Percentiles rank a stretch among this genome's conserved stretches.
Evolutionary conservation across 768 basidiomycete species (phyloP).

Genomic region (Mycena olivaceomarginata): DNA sequence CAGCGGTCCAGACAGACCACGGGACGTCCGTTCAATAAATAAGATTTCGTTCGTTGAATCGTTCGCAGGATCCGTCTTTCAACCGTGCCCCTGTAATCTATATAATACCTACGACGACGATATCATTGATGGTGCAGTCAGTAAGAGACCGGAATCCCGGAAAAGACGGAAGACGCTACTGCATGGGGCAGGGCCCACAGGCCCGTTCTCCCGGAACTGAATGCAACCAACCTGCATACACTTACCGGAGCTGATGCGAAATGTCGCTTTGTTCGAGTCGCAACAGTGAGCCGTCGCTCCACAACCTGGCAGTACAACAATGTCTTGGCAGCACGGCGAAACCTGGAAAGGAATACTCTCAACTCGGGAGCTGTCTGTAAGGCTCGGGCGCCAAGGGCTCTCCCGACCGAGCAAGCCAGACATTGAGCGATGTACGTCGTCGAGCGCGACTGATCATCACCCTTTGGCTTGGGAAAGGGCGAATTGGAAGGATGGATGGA

Average conservation of each 20-base stretch:
- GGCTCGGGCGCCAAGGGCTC: neutral
- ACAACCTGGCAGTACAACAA: neutral
- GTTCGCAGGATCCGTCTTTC: conserved; percentile 13
- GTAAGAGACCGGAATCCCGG: neutral
- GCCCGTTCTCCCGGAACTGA: neutral
- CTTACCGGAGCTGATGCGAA: conserved; percentile 3
- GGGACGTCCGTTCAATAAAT: conserved; percentile 6
- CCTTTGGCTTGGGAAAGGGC: neutral
- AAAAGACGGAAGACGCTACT: conserved; percentile 6
- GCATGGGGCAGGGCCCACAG: conserved; percentile 9
- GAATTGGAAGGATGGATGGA: neutral
- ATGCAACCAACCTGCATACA: neutral
- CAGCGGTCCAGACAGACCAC: conserved; percentile 4
- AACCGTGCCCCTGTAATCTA: neutral
- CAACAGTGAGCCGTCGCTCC: neutral
- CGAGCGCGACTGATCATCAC: conserved; percentile 28
- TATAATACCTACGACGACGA: neutral
- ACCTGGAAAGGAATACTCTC: neutral
- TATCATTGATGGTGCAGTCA: conserved; percentile 1
- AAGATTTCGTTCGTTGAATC: neutral
- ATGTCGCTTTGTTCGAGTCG: neutral
- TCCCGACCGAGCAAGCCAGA: neutral
- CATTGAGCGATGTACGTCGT: neutral
- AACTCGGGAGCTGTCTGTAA: neutral
- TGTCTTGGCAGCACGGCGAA: neutral